Evolutionary conservation across 805 yeast genomes (phyloP).

Genomic region (Saccharomycopsis fodiens): DNA sequence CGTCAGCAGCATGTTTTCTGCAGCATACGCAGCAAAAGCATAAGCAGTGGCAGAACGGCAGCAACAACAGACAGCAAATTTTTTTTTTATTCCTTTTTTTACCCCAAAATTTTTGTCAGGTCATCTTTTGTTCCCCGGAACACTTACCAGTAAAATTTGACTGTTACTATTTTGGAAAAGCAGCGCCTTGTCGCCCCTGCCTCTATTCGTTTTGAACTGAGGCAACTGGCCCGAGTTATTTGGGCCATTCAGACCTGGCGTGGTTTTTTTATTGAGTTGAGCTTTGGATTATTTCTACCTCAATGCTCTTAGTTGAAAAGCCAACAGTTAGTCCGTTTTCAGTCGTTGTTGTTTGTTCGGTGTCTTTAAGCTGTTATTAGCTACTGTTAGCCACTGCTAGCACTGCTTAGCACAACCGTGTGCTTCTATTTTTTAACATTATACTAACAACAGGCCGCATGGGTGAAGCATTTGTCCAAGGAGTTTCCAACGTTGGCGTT

Average conservation of each 20-base stretch:
- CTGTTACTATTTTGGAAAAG: conserved; percentile 99
- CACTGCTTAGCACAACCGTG: no score
- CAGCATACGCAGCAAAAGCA: conserved; percentile 15
- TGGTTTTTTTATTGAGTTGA: conserved; percentile 40
- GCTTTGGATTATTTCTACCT: conserved; percentile 14
- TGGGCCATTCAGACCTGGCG: conserved; percentile 38
- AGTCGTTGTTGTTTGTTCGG: conserved; percentile 5
- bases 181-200: conserved; percentile 51
- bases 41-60: conserved; percentile 4
- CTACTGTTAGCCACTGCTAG: no score
- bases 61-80: no score
- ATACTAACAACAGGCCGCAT: conserved; percentile 66
- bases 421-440: no score
- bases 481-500: conserved; percentile 93
- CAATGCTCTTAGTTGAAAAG: conserved; percentile 19
- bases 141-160: conserved; percentile 45
- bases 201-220: conserved; percentile 42
- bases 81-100: conserved; percentile 12
- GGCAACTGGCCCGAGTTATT: conserved; percentile 21
- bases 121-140: conserved; percentile 31
- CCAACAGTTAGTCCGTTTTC: conserved; percentile 17
- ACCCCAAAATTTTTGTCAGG: conserved; percentile 89
- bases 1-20: no score
- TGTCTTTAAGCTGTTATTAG: no score
- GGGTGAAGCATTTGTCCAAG: conserved; percentile 93